These are phyloP conservation scores for Elaeis guineensis DNA, from an alignment of 176 grass and related monocot genomes.

Conservation along the genomic window DNA sequence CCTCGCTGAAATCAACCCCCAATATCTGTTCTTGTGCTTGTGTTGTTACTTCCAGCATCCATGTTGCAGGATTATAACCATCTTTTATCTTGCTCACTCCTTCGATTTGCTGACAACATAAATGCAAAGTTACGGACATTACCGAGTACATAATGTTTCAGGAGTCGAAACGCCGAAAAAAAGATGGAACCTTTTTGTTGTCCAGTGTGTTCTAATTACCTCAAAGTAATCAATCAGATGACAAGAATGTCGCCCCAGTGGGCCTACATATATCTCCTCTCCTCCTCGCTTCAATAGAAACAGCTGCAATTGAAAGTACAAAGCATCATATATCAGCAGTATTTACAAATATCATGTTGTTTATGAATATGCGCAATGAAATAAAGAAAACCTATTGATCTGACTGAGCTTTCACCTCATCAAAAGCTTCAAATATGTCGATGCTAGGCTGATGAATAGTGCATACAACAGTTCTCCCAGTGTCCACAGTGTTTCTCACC, in stretches of 20 bases:
- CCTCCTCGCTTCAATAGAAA: constrained; percentile 76
- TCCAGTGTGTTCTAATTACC: constrained; percentile 34
- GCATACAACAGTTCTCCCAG: constrained; percentile 66
- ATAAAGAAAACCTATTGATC: no score
- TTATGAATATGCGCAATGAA: no score
- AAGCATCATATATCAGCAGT: background rate
- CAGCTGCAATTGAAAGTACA: constrained; percentile 32
- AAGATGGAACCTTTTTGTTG: background rate
- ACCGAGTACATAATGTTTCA: background rate
- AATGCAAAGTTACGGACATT: background rate
- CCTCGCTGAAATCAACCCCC: constrained; percentile 37
- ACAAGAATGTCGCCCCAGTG: constrained; percentile 52
- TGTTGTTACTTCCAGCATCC: constrained; percentile 75
- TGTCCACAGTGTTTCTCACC: constrained; percentile 75
- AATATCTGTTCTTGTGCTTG: constrained; percentile 44
- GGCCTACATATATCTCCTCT: constrained; percentile 77
- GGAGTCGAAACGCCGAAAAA: constrained; percentile 3
- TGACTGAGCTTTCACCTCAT: constrained; percentile 40
- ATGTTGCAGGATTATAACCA: constrained; percentile 83
- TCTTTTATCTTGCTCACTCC: constrained; percentile 71
- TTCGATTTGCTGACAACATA: constrained; percentile 28
- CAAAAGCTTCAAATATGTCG: constrained; percentile 85
- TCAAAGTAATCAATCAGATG: constrained; percentile 65
- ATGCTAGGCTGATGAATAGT: constrained; percentile 86
- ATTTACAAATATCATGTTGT: no score